Evolutionary conservation across 1,139 yeast species (phyloP), one percentile per base, ranked within the genome.

Genomic region (Pichia kudriavzevii): DNA sequence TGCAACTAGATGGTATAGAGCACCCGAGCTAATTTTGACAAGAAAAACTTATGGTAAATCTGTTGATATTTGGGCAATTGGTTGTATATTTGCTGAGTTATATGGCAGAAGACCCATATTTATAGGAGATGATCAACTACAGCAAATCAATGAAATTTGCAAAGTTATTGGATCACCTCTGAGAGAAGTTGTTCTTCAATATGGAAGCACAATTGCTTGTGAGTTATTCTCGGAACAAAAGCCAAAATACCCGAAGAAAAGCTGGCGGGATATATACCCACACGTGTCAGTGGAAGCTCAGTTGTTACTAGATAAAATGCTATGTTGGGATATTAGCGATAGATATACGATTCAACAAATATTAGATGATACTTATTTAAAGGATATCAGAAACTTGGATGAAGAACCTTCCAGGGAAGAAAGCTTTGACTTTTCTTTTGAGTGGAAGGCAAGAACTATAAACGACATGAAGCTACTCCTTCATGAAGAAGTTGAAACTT

Each of bases 1-100:
- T 13, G 96, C 96, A 4, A 88, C 97, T 0, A 63, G 97, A 42
- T 88, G 95, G 95, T 88, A 88, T 53, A 63, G 96, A 35, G 96
- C 96, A 0, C 98, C 98, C 0, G 98, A 91, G 55, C 81, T 91
- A 56, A 91, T 91, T 91, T 68, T 91, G 37, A 77, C 94, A 47
- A 82, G 82, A 58, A 88, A 85, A 49, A 75, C 79, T 43, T 91
- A 91, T 39, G 59, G 65, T 1, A 58, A 59, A 36, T 62, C 61
- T 15, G 77, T 81, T 32, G 94, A 81, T 55, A 60, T 81, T 58
- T 81, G 94, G 94, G 81, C 91, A 1, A 69, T 77, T 21, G 93
- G 93, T 1, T 81, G 93, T 49, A 79, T 81, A n/a, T 56, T 80
- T 38, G 88, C 75, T 1, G 93, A 81, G 50, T 61, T 81, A 28